These are phyloP conservation scores for Earliella scabrosa DNA, from an alignment of 1,284 basidiomycete species.

Conservation along the genomic window DNA sequence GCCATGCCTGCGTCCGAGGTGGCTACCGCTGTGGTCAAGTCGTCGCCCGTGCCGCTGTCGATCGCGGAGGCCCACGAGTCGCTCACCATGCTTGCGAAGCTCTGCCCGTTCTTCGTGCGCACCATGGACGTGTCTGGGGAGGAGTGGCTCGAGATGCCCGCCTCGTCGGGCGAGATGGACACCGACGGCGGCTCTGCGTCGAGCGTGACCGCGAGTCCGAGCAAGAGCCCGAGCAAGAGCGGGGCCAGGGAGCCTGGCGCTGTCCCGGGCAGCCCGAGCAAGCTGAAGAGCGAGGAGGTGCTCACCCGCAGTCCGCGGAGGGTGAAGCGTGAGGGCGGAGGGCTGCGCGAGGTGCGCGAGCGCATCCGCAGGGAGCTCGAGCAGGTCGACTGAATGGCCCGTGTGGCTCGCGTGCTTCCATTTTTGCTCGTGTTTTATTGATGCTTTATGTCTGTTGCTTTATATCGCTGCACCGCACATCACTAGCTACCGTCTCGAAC, in stretches of 20 bases:
- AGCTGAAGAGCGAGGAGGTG: slow-evolving; percentile 56
- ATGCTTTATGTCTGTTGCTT: slow-evolving; percentile 11
- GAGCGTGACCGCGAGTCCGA: slow-evolving; percentile 26
- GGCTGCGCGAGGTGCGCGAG: slow-evolving; percentile 76
- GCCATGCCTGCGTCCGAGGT: slow-evolving; percentile 70
- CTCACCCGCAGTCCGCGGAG: slow-evolving; percentile 69
- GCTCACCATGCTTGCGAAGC: slow-evolving; percentile 59
- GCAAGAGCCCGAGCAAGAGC: slow-evolving; percentile 8
- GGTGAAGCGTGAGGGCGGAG: slow-evolving; percentile 69
- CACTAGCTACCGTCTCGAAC: slow-evolving; percentile 6
- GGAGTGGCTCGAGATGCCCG: slow-evolving; percentile 84
- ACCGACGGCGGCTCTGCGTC: slow-evolving; percentile 24
- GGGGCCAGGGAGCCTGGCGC: slow-evolving; percentile 21
- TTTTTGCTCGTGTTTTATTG: slow-evolving; percentile 58
- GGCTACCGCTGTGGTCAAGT: slow-evolving; percentile 69
- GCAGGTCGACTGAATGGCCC: slow-evolving; percentile 15
- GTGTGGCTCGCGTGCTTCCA: slow-evolving; percentile 48
- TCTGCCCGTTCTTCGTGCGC: slow-evolving; percentile 81
- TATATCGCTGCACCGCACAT: neutral
- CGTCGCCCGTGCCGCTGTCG: slow-evolving; percentile 78
- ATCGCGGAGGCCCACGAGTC: slow-evolving; percentile 76
- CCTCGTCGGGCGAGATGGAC: slow-evolving; percentile 27
- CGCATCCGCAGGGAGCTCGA: slow-evolving; percentile 79
- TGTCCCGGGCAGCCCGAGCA: slow-evolving; percentile 37
- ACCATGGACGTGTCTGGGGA: slow-evolving; percentile 63